phyloP scores from a whole-genome alignment of 371 early-diverging fungal species.

The Mucor mucedo region DNA sequence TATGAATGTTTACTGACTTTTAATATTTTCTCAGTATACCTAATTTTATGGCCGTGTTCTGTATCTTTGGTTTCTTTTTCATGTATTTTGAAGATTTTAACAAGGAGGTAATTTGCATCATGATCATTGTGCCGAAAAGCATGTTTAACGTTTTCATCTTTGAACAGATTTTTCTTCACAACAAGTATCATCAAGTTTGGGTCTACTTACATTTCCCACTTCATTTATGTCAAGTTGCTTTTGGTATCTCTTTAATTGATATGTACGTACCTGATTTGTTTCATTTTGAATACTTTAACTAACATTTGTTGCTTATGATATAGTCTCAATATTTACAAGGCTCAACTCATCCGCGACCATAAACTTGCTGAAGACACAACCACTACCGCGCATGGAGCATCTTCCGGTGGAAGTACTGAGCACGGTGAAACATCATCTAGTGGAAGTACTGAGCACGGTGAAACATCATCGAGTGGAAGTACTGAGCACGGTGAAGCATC shows the following conservation, averaged over 20 bases:
- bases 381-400: background rate
- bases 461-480: background rate
- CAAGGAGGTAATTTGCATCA: slow-evolving; percentile 41
- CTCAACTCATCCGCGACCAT: slow-evolving; percentile 35
- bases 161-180: slow-evolving; percentile 46
- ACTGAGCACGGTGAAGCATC: background rate
- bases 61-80: slow-evolving; percentile 59
- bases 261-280: slow-evolving; percentile 29
- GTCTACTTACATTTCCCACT: slow-evolving; percentile 64
- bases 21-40: slow-evolving; percentile 33
- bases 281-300: background rate
- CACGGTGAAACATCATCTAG: background rate
- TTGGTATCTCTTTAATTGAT: slow-evolving; percentile 55
- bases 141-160: background rate
- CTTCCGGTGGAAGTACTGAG: background rate
- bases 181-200: slow-evolving; percentile 60
- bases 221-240: slow-evolving; percentile 60
- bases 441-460: background rate
- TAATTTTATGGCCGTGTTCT: slow-evolving; percentile 57
- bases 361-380: slow-evolving; percentile 24
- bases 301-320: background rate
- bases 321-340: slow-evolving; percentile 44
- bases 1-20: background rate
- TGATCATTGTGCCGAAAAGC: background rate
- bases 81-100: slow-evolving; percentile 61